Evolutionary conservation across 768 basidiomycete genomes (phyloP).

Genomic region (Epithele typhae): DNA sequence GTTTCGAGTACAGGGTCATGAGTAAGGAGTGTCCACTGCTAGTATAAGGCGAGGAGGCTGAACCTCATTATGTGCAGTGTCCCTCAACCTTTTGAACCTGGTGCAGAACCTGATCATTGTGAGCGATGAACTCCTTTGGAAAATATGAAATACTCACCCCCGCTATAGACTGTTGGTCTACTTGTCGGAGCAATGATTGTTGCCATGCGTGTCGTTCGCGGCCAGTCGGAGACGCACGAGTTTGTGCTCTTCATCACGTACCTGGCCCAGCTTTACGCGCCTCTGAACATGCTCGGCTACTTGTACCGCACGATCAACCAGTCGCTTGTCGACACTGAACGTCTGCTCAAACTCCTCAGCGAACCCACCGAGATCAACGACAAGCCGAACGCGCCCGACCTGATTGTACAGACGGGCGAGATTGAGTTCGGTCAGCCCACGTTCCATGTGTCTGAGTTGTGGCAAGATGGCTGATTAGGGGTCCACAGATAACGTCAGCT

Average conservation of each 20-base stretch:
- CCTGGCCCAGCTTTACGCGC: constrained; percentile 71
- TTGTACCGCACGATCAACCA: constrained; percentile 76
- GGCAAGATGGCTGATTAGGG: no score
- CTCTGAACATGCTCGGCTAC: constrained; percentile 73
- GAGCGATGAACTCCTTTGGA: no score
- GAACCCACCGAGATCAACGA: constrained; percentile 85
- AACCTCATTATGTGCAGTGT: constrained; percentile 36
- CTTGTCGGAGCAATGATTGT: constrained; percentile 81
- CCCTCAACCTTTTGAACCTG: constrained; percentile 71
- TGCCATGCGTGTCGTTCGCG: constrained; percentile 58
- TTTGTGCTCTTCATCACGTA: constrained; percentile 85
- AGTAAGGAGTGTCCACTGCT: constrained; percentile 36
- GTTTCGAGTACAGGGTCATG: constrained; percentile 68
- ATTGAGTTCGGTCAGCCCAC: constrained; percentile 76
- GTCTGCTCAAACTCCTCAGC: constrained; percentile 72
- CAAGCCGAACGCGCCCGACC: constrained; percentile 66
- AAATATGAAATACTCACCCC: no score
- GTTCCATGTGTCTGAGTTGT: background rate
- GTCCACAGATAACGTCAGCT: constrained; percentile 69
- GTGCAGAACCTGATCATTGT: constrained; percentile 81
- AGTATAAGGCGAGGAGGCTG: background rate
- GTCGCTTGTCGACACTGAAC: constrained; percentile 79
- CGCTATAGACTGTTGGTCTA: constrained; percentile 67
- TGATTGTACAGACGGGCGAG: constrained; percentile 68
- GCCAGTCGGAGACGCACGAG: constrained; percentile 46